Conservation (phyloP, 208 protist species). For the Phytomonas serpens region DNA sequence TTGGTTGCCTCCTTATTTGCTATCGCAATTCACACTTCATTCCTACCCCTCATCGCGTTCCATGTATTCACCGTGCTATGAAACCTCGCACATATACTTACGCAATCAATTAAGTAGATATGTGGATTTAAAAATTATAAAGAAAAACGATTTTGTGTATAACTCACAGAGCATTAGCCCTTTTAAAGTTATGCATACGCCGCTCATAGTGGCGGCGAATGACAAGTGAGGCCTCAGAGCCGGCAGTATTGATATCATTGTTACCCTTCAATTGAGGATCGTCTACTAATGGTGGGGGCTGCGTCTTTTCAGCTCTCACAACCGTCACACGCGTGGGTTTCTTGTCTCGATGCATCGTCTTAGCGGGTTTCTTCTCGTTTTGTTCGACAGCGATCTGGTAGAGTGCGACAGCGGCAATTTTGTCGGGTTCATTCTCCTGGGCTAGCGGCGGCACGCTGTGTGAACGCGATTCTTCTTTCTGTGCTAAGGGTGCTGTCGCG, state of each 20-base stretch:
- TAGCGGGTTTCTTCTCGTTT: slow-evolving; percentile 7
- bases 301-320: neutral
- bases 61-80: neutral
- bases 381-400: neutral
- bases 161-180: neutral
- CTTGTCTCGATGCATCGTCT: slow-evolving; percentile 8
- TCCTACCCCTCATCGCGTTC: neutral
- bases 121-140: neutral
- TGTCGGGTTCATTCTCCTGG: neutral
- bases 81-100: neutral
- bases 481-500: neutral
- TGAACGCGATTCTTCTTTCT: neutral
- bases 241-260: neutral
- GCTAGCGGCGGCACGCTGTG: neutral
- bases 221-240: neutral
- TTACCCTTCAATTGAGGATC: neutral
- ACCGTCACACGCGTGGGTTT: neutral
- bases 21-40: neutral
- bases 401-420: neutral
- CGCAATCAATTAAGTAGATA: neutral
- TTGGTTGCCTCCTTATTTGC: neutral
- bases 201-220: neutral
- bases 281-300: neutral
- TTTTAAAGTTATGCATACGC: neutral
- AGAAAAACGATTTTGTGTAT: neutral